Conservation (phyloP, 805 yeast species). For the Torulaspora franciscae region DNA sequence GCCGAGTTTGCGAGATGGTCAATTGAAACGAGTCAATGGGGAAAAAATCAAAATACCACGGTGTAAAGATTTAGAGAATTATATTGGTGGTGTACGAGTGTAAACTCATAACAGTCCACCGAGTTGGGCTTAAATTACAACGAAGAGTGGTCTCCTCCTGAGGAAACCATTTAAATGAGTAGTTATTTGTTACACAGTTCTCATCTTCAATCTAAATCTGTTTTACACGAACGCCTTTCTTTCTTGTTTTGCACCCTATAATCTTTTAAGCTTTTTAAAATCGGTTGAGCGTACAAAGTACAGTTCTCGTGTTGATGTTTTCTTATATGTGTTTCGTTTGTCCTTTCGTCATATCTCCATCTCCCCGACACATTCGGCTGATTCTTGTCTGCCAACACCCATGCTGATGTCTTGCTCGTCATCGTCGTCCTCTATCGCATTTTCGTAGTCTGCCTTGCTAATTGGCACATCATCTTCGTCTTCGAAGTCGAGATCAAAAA, state of each 20-base stretch:
- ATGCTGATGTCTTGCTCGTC: slow-evolving; percentile 26
- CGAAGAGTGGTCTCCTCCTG: slow-evolving; percentile 1
- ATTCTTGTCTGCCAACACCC: slow-evolving; percentile 24
- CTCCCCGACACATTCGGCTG: slow-evolving; percentile 40
- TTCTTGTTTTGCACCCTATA: not conserved
- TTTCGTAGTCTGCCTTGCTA: slow-evolving; percentile 19
- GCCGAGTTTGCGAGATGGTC: not conserved
- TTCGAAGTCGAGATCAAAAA: slow-evolving; percentile 93
- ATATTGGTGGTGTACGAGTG: not conserved
- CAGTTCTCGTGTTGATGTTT: not conserved
- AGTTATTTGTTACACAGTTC: not conserved
- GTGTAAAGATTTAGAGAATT: not conserved
- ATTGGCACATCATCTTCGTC: slow-evolving; percentile 65
- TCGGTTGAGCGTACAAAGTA: too few species aligned
- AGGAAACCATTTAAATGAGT: not conserved
- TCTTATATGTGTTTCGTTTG: not conserved
- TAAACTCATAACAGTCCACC: not conserved
- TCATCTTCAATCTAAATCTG: not conserved
- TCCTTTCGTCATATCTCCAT: slow-evolving; percentile 33
- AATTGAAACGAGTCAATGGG: not conserved
- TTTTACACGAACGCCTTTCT: not conserved
- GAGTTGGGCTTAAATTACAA: not conserved
- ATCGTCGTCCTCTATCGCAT: slow-evolving; percentile 32
- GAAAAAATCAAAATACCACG: not conserved
- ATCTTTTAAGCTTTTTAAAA: too few species aligned